Evolutionary conservation across 257 asterid genomes (phyloP).

Genomic region (Solanum verrucosum): DNA sequence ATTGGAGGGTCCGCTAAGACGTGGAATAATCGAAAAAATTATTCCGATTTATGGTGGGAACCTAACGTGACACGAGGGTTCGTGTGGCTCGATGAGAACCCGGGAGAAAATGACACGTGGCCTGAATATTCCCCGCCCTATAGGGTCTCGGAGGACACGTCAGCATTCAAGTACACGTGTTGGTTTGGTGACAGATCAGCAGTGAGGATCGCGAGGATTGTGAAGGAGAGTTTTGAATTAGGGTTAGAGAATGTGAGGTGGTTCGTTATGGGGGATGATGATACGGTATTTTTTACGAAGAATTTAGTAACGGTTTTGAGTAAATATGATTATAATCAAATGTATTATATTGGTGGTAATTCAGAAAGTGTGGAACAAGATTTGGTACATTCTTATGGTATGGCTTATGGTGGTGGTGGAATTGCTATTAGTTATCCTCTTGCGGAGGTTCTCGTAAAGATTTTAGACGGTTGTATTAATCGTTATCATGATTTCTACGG

Average conservation of each 20-base stretch:
- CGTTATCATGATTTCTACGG: constrained; percentile 66
- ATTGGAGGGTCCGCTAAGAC: constrained; percentile 74
- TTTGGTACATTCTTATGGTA: constrained; percentile 46
- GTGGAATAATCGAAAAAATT: constrained; percentile 58
- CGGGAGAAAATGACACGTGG: constrained; percentile 18
- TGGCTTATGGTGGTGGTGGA: constrained; percentile 94
- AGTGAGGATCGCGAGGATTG: constrained; percentile 57
- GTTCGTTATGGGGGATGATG: constrained; percentile 97
- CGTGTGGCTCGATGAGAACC: constrained; percentile 65
- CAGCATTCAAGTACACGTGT: constrained; percentile 45
- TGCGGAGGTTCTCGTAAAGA: constrained; percentile 54
- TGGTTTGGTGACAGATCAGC: constrained; percentile 57
- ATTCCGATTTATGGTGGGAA: constrained; percentile 78
- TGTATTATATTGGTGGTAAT: constrained; percentile 64
- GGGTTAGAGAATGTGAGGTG: constrained; percentile 53
- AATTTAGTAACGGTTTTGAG: constrained; percentile 46
- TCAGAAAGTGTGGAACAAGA: constrained; percentile 94
- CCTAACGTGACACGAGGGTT: constrained; percentile 63
- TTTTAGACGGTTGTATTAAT: constrained; percentile 70
- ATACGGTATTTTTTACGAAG: constrained; percentile 66
- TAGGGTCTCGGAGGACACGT: constrained; percentile 42
- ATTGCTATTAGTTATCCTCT: constrained; percentile 71
- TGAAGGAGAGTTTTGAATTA: constrained; percentile 55
- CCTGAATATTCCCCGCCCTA: constrained; percentile 43
- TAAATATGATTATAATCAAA: constrained; percentile 53